Percentiles rank a stretch among this genome's conserved stretches.
Evolutionary conservation across 305 asterid genomes (phyloP).

Genomic region (Solanum hybrid): DNA sequence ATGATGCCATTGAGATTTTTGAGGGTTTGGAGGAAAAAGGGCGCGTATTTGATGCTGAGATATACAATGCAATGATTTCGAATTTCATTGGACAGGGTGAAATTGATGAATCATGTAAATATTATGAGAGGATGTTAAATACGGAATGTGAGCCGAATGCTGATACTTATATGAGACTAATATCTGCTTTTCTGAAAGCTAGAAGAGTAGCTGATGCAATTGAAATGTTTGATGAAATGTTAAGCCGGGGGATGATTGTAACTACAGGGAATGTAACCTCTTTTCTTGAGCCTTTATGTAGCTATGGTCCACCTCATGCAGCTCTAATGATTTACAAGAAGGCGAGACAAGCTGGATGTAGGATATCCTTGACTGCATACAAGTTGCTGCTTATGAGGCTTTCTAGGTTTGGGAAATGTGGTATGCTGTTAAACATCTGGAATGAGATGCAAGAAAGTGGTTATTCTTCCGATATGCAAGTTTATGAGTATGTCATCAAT

Average conservation of each 20-base stretch:
- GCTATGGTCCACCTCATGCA: constrained; percentile 91
- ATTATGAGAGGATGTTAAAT: constrained; percentile 44
- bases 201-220: constrained; percentile 78
- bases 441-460: constrained; percentile 77
- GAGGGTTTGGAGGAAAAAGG: constrained; percentile 44
- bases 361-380: constrained; percentile 52
- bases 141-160: constrained; percentile 38
- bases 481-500: constrained; percentile 59
- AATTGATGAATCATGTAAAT: constrained; percentile 47
- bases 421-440: constrained; percentile 65
- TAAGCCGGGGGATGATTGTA: constrained; percentile 50
- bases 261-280: constrained; percentile 53
- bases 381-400: constrained; percentile 68
- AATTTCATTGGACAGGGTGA: constrained; percentile 43
- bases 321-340: constrained; percentile 70
- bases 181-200: constrained; percentile 42
- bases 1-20: constrained; percentile 51
- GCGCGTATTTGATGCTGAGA: constrained; percentile 25
- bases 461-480: constrained; percentile 59
- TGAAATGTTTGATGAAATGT: constrained; percentile 76
- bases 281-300: constrained; percentile 56
- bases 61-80: constrained; percentile 66
- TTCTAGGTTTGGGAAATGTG: constrained; percentile 82
- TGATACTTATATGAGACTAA: constrained; percentile 56
- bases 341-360: constrained; percentile 64